Base-by-base conservation (phyloP, 768 basidiomycete genomes). In the Coprinopsis sp. region DNA sequence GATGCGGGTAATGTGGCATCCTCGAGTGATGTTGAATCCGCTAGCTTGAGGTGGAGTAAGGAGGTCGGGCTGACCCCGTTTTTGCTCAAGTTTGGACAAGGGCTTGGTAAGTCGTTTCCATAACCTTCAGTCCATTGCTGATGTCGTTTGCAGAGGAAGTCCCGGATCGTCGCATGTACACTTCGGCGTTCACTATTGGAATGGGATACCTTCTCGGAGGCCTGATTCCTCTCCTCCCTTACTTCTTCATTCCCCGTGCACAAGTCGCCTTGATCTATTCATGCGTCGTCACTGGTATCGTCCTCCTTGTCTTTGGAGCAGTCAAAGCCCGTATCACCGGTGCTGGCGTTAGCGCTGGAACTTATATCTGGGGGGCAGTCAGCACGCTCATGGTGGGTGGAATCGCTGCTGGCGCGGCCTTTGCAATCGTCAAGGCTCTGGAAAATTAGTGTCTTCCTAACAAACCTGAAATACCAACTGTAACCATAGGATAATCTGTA, bases 11-110 rank as follows among this genome's bases (percentile, higher is more conserved):
- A 48, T 21, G 43, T 47, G 16, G 43, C 42, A 37, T 29, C 61
- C 30, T 50, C 57, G 41, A 58, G 59, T 13, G 80, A 83, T 47
- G 77, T 77, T 47, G 88, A 91, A 58, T 73, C 65, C 2, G 71
- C 73, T 24, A 61, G 67, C 10, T 66, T 84, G 40, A 73, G 73
- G 52, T 89, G 85, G 81, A 82, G 79, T 51, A 78, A 81, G 37
- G 82, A 86, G 23, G 80, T 92, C 51, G 96, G 96, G 0, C 64
- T 98, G 30, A 94, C 95, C 0, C 82, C 92, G 2, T 99, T 99
- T 70, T 67, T 99, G 56, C 77, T 98, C 55, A 96, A 91, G 67
- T 97, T 97, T 55, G 94, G 94, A n/a, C 87, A 89, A 62, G 91
- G 93, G 14, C 60, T 96, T 42, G 87, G 87, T 89, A 58, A 51